Evolutionary conservation across 2,329 filamentous ascomycete species (phyloP).

Genomic region (Neurospora sp.): DNA sequence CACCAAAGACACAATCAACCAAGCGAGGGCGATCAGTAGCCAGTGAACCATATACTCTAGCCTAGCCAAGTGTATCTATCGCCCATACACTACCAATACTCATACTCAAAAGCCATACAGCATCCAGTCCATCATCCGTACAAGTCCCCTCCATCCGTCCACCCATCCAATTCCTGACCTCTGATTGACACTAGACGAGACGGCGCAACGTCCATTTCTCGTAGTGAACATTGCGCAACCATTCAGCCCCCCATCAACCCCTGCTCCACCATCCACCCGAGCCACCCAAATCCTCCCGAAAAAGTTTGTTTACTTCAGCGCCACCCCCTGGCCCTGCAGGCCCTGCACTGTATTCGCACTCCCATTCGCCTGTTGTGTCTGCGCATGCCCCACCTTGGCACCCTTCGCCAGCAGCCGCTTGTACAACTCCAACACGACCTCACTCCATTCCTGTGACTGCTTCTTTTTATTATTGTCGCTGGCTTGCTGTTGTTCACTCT

Average conservation of each 20-base stretch:
- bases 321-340: background rate
- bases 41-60: background rate
- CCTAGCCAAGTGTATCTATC: background rate
- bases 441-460: conserved; percentile 39
- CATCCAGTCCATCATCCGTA: background rate
- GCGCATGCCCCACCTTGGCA: conserved; percentile 27
- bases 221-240: background rate
- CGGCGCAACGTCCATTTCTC: background rate
- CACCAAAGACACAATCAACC: background rate
- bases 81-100: background rate
- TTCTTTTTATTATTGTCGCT: conserved; percentile 25
- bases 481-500: conserved; percentile 8
- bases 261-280: background rate
- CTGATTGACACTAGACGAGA: background rate
- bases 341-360: background rate
- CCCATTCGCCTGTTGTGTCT: background rate
- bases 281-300: background rate
- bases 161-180: background rate
- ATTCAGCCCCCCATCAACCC: background rate
- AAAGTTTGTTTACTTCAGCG: background rate
- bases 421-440: conserved; percentile 45
- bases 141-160: background rate
- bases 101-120: background rate
- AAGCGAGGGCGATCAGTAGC: background rate
- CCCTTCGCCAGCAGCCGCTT: conserved; percentile 46